Evolutionary conservation across 2,329 filamentous ascomycete species (phyloP), one percentile per base, ranked within the genome.

Genomic region (Teratosphaeria destructans): DNA sequence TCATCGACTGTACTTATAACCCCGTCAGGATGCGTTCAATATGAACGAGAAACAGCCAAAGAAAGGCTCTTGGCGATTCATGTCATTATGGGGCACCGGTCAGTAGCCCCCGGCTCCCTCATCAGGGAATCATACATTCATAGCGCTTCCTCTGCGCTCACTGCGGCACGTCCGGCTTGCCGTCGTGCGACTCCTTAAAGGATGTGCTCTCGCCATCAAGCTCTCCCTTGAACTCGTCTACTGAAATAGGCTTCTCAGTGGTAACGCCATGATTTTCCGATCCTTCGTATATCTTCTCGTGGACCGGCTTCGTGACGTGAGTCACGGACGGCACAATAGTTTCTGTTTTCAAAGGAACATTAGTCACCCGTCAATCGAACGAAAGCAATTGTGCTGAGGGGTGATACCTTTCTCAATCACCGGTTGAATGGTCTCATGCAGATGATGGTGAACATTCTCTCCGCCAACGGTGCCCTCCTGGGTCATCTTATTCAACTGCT

Each of bases 351-450:
- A 23, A 2, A 19, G 10, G 23, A 12, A 16, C 27, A 43, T 32
- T n/a, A 52, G 56, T 57, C 56, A 54, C 3, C 4, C 19, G 7
- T 29, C 19, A 58, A 19, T 16, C 26, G 23, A 49, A 32, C 39
- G n/a, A n/a, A 57, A 19, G 26, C n/a, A 39, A 12, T 23, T 5
- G 32, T 4, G n/a, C 43, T 10, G 19, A 23, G 23, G 19, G 23
- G 19, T 55, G 63, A 55, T 16, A 67, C 64, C 64, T 61, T 69
- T 68, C 57, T 69, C 63, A 39, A 69, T 67, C 49, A 69, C 65
- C 32, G 67, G 67, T 59, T 69, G 66, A 19, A 68, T 62, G 1
- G 60, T 61, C 63, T 68, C 67, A 34, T 68, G 67, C 43, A 67
- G 49, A 39, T 68, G 67, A 37, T 68, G 67, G 52, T 69, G 67